Conservation (phyloP, 352 stramenopile genomes). For the Phytophthora quininea region DNA sequence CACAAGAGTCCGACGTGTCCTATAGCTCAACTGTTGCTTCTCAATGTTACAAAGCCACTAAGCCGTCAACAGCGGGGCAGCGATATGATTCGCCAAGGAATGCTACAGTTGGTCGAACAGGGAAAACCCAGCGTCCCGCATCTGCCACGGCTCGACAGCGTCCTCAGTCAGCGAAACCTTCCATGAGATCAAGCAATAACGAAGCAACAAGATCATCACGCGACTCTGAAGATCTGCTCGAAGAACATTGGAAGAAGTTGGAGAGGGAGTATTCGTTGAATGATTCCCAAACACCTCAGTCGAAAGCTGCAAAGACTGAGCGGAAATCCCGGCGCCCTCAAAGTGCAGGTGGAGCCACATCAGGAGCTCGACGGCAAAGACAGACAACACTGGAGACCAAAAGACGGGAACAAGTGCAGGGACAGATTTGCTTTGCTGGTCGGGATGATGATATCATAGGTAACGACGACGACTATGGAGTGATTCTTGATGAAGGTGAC, state of each 20-base stretch:
- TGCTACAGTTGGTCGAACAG: background rate
- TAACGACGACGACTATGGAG: slow-evolving; percentile 49
- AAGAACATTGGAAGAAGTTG: slow-evolving; percentile 51
- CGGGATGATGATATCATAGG: slow-evolving; percentile 35
- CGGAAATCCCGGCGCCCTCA: slow-evolving; percentile 38
- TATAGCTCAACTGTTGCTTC: slow-evolving; percentile 68
- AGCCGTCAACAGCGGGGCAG: slow-evolving; percentile 44
- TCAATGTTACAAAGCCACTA: slow-evolving; percentile 65
- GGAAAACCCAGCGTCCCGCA: slow-evolving; percentile 19
- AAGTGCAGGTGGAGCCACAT: slow-evolving; percentile 33
- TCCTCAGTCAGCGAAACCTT: slow-evolving; percentile 39
- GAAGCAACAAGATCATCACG: background rate
- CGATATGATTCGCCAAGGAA: slow-evolving; percentile 39
- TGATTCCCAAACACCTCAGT: slow-evolving; percentile 6
- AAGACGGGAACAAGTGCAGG: slow-evolving; percentile 15
- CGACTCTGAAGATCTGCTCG: slow-evolving; percentile 29
- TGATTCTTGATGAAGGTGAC: slow-evolving; percentile 47
- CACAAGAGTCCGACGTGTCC: slow-evolving; percentile 30
- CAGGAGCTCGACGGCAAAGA: slow-evolving; percentile 12
- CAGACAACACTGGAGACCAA: slow-evolving; percentile 4
- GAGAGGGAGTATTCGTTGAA: slow-evolving; percentile 41
- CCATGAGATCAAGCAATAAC: slow-evolving; percentile 10
- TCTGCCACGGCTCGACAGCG: slow-evolving; percentile 31
- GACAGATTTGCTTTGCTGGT: slow-evolving; percentile 29
- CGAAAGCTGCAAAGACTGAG: slow-evolving; percentile 7